phyloP scores from a whole-genome alignment of 306 rosid species.

The Ormosia semicastrata region DNA sequence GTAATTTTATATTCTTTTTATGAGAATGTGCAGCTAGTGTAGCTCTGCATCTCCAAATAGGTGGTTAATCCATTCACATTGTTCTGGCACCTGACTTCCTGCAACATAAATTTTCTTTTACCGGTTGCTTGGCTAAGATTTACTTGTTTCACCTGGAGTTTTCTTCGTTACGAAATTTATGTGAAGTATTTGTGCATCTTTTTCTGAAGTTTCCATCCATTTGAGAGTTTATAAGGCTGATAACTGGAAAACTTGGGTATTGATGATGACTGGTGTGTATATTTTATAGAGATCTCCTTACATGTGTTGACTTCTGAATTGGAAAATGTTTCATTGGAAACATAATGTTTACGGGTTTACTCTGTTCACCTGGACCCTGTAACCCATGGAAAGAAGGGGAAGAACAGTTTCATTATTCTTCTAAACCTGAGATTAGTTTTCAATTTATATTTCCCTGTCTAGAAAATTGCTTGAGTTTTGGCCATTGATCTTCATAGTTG shows the following conservation, averaged over 20 bases:
- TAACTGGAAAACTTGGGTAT: background rate
- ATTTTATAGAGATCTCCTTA: slow-evolving; percentile 10
- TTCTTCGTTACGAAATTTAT: background rate
- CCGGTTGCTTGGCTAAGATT: background rate
- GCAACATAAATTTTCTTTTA: background rate
- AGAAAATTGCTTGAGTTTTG: slow-evolving; percentile 20
- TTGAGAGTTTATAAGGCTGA: background rate
- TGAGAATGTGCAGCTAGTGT: background rate
- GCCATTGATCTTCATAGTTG: slow-evolving; percentile 1
- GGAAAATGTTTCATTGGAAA: background rate
- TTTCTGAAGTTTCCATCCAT: background rate
- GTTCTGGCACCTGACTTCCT: background rate
- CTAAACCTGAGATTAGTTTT: background rate
- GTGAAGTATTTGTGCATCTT: background rate
- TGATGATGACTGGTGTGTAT: background rate
- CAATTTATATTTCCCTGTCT: slow-evolving; percentile 8
- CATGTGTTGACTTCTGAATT: slow-evolving; percentile 8
- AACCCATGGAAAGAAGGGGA: slow-evolving; percentile 18
- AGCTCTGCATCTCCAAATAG: background rate
- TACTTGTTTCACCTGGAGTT: background rate
- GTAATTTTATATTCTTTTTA: background rate
- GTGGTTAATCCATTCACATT: background rate
- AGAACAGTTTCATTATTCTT: background rate
- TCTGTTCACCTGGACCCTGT: background rate
- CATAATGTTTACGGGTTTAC: background rate